A percentile compares a stretch with the other conserved stretches of the same genome.
Conservation (phyloP, 2,329 filamentous ascomycete species). For the Fusarium sororula region DNA sequence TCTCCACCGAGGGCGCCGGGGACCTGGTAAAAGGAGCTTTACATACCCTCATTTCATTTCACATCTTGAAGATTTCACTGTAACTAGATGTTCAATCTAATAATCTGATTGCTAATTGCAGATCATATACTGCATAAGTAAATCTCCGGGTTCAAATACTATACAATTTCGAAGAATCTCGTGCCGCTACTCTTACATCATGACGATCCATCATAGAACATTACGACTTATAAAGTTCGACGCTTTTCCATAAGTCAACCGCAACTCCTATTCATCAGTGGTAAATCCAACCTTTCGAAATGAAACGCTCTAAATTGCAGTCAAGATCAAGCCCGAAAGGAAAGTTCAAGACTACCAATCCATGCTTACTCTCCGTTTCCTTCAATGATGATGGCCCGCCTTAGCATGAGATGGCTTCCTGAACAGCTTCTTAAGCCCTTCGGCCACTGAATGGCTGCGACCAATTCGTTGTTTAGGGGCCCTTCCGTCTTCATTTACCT, state of each 20-base stretch:
- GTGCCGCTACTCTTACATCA: not conserved
- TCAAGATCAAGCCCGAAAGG: not conserved
- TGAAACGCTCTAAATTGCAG: not conserved
- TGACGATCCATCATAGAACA: not conserved
- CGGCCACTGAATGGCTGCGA: slow-evolving; percentile 48
- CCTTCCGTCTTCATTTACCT: slow-evolving; percentile 2
- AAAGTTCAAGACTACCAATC: not conserved
- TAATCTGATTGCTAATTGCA: not conserved
- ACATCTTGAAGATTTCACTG: no score
- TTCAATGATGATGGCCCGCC: not conserved
- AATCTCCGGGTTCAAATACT: not conserved
- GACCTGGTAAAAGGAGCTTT: not conserved
- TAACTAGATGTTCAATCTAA: not conserved
- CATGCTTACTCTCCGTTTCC: not conserved
- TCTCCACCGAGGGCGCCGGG: no score
- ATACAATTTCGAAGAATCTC: not conserved
- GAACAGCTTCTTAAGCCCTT: slow-evolving; percentile 53
- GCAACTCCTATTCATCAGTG: not conserved
- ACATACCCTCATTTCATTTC: not conserved
- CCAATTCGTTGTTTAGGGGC: slow-evolving; percentile 23
- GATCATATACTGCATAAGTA: not conserved
- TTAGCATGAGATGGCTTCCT: slow-evolving; percentile 42
- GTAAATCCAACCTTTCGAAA: not conserved
- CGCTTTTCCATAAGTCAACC: not conserved
- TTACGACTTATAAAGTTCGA: slow-evolving; percentile 2